Conservation (phyloP, 148 eudicot species). For the Amaranthus hypochondriacus region DNA sequence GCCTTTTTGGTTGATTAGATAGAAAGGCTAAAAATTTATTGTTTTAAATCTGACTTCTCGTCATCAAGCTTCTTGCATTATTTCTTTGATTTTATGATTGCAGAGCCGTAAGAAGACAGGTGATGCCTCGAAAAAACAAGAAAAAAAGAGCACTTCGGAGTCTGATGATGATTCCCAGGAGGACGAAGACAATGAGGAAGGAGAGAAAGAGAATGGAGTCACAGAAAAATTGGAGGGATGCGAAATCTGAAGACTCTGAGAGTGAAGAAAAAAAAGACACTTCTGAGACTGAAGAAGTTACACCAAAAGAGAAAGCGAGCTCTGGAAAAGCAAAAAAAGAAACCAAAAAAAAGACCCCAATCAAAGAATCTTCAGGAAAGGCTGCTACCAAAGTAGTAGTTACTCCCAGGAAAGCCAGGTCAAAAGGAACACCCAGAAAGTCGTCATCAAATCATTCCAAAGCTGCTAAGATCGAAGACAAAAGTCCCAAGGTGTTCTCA, state of each 20-base stretch:
- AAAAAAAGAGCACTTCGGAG: conserved; percentile 34
- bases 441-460: conserved; percentile 47
- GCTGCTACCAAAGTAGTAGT: conserved; percentile 40
- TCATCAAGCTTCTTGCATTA: not conserved
- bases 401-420: conserved; percentile 43
- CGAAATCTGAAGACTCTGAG: conserved; percentile 48
- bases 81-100: conserved; percentile 18
- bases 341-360: conserved; percentile 42
- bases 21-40: too few relatives aligned
- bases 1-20: not conserved
- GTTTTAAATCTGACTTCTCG: too few relatives aligned
- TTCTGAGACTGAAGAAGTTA: conserved; percentile 53
- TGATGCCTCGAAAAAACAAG: conserved; percentile 38
- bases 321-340: conserved; percentile 33
- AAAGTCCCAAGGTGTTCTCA: conserved; percentile 60
- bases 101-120: conserved; percentile 44
- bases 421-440: conserved; percentile 47
- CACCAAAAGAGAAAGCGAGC: conserved; percentile 24
- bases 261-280: conserved; percentile 37
- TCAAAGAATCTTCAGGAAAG: conserved; percentile 45
- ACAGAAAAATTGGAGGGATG: conserved; percentile 47
- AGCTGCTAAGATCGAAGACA: conserved; percentile 31
- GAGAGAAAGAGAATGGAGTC: conserved; percentile 48
- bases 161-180: conserved; percentile 52
- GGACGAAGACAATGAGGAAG: conserved; percentile 37